Evolutionary conservation across 148 eudicot species (phyloP).

Genomic region (Cornus controversa): DNA sequence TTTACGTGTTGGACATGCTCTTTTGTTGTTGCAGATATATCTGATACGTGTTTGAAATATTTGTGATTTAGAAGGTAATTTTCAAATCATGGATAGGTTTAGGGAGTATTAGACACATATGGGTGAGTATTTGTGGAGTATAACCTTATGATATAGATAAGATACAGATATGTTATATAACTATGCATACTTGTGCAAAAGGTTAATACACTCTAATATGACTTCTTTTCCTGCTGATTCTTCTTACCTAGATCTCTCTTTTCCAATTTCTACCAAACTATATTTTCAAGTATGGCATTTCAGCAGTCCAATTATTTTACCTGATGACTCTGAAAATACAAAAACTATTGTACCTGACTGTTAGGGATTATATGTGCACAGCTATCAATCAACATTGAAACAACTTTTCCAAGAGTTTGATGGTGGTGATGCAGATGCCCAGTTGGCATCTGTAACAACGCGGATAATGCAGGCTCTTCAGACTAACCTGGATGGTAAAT

Average conservation of each 20-base stretch:
- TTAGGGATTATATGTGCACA: constrained; percentile 26
- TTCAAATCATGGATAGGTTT: no score
- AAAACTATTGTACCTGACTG: background rate
- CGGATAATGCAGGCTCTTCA: constrained; percentile 87
- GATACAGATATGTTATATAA: no score
- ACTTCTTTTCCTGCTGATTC: background rate
- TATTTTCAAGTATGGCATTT: background rate
- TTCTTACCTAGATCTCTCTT: background rate
- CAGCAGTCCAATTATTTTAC: background rate
- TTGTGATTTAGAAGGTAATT: no score
- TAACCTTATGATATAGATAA: no score
- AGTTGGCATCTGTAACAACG: constrained; percentile 62
- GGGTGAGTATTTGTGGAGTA: no score
- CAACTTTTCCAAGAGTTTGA: constrained; percentile 73
- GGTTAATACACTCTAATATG: background rate
- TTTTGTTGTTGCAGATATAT: no score
- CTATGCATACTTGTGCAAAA: no score
- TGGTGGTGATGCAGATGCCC: constrained; percentile 47
- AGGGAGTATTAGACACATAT: no score
- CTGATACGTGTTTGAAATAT: no score
- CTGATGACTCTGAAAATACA: no score
- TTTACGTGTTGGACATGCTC: no score
- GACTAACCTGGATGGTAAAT: constrained; percentile 82
- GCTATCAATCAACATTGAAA: constrained; percentile 85
- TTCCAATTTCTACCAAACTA: background rate